A percentile compares a stretch with the other conserved stretches of the same genome.
These are phyloP conservation scores for Aaosphaeria arxii DNA, from an alignment of 2,329 filamentous ascomycete species.

Conservation along the genomic window DNA sequence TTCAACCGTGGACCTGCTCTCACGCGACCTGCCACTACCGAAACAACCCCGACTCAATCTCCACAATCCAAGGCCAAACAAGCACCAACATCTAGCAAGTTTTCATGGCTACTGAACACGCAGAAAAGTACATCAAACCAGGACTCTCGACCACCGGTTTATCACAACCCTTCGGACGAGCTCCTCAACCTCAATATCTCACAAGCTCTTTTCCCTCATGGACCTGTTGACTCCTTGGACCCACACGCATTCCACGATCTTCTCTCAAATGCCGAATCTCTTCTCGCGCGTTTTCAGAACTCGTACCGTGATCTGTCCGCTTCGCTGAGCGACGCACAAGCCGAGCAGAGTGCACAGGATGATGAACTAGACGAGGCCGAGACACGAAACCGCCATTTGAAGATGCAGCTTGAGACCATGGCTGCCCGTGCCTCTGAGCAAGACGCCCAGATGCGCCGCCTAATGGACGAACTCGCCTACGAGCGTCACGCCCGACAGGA, in stretches of 20 bases:
- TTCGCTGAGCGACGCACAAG: slow-evolving; percentile 48
- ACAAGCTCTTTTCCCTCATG: slow-evolving; percentile 53
- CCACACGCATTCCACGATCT: slow-evolving; percentile 57
- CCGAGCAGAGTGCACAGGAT: slow-evolving; percentile 56
- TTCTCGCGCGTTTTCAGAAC: slow-evolving; percentile 54
- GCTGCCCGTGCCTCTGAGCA: slow-evolving; percentile 54
- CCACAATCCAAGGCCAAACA: slow-evolving; percentile 8
- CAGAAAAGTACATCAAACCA: slow-evolving; percentile 29
- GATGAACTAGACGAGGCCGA: slow-evolving; percentile 62
- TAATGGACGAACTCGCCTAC: slow-evolving; percentile 33
- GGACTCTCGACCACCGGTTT: slow-evolving; percentile 23
- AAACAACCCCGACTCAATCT: slow-evolving; percentile 14
- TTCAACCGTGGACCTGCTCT: slow-evolving; percentile 30
- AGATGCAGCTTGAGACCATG: slow-evolving; percentile 61
- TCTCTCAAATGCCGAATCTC: slow-evolving; percentile 54
- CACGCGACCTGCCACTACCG: slow-evolving; percentile 12
- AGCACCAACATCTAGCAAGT: slow-evolving; percentile 24
- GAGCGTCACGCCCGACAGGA: slow-evolving; percentile 32
- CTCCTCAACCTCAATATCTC: slow-evolving; percentile 55
- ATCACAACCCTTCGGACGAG: slow-evolving; percentile 44
- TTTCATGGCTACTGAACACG: slow-evolving; percentile 35
- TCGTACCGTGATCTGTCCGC: slow-evolving; percentile 50
- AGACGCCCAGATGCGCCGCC: slow-evolving; percentile 49
- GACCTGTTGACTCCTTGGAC: slow-evolving; percentile 46
- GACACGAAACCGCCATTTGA: slow-evolving; percentile 56